Percentiles rank a stretch among this genome's conserved stretches.
Evolutionary conservation across 768 basidiomycete genomes (phyloP).

Genomic region (Mrakia blollopis): DNA sequence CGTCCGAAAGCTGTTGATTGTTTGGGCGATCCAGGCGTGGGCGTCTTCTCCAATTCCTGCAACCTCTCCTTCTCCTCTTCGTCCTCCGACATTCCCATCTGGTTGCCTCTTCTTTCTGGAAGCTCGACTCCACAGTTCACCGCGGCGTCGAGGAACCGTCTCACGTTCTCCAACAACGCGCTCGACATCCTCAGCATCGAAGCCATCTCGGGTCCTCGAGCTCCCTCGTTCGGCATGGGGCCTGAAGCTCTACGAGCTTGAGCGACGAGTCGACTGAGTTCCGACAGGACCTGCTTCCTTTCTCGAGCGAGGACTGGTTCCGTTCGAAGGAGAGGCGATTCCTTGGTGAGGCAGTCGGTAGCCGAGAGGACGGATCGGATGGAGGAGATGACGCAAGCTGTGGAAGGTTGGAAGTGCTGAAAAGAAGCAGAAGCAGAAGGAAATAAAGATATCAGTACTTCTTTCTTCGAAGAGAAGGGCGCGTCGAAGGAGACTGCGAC

Average conservation of each 20-base stretch:
- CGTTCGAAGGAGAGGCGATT: constrained; percentile 64
- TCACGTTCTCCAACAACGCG: constrained; percentile 73
- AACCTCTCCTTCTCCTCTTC: constrained; percentile 2
- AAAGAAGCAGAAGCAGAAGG: not conserved
- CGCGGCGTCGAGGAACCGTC: constrained; percentile 60
- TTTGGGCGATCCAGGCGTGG: constrained; percentile 14
- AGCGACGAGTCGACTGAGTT: constrained; percentile 71
- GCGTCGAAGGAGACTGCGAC: not conserved
- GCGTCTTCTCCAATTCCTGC: constrained; percentile 25
- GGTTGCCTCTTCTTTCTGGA: constrained; percentile 31
- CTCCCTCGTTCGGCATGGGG: constrained; percentile 40
- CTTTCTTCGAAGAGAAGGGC: not conserved
- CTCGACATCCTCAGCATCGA: constrained; percentile 75
- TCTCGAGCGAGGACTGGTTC: constrained; percentile 66
- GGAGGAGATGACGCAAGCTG: constrained; percentile 89
- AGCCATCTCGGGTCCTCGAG: constrained; percentile 58
- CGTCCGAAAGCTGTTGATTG: constrained; percentile 8
- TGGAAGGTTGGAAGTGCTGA: constrained; percentile 82
- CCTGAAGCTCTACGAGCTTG: constrained; percentile 39
- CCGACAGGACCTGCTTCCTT: constrained; percentile 73
- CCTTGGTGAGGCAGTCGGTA: constrained; percentile 76
- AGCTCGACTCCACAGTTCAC: constrained; percentile 44
- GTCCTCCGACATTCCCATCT: not conserved
- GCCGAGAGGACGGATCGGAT: constrained; percentile 79
- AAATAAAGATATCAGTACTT: not conserved